Base-by-base conservation (phyloP, 192 early-diverging fungal genomes). In the Bifiguratus adelaidae region DNA sequence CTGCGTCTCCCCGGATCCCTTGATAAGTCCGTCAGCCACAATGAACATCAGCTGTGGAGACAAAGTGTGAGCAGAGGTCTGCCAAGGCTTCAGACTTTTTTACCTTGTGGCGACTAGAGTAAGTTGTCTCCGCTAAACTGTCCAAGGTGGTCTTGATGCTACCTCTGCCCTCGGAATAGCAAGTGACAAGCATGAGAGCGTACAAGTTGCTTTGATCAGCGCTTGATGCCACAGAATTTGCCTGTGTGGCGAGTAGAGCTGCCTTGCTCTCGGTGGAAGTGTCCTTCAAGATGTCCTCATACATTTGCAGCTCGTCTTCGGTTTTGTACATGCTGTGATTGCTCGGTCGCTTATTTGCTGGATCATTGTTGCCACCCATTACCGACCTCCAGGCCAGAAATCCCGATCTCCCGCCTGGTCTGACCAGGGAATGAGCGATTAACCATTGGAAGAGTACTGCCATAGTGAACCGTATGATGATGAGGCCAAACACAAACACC, bases 1-100 rank as follows among this genome's bases (percentile, higher is more conserved):
- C 46, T 67, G 53, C 48, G 70, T 74, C 49, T 91, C 75, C 30
- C 78, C 77, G 29, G 68, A 71, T 23, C 91, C 91, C 30, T 67
- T 87, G 45, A 94, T 81, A 23, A 87, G 76, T 22, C 90, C 90
- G 50, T 93, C 90, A 4, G 87, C 82, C 44, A 93, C 75, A 21
- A 89, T 77, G 30, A 92, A 74, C 35, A 92, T 46, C 24, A 82
- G 53, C 74, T 90, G 82, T 50, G 75, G 74, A 16, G 11, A 19
- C n/a, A 30, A 5, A 15, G 12, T 45, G 21, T 45, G 15, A 36
- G 15, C 13, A 30, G 22, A 15, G 16, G n/a, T 9, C 0, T 18
- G 30, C n/a, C 5, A 21, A 1, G 1, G 15, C 7, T 12, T 19
- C 5, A 36, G 20, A 36, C 0, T 1, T 2, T 4, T 19, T 45